Conservation (phyloP, 495 filamentous ascomycete genomes). For the Penicillium odoratum region DNA sequence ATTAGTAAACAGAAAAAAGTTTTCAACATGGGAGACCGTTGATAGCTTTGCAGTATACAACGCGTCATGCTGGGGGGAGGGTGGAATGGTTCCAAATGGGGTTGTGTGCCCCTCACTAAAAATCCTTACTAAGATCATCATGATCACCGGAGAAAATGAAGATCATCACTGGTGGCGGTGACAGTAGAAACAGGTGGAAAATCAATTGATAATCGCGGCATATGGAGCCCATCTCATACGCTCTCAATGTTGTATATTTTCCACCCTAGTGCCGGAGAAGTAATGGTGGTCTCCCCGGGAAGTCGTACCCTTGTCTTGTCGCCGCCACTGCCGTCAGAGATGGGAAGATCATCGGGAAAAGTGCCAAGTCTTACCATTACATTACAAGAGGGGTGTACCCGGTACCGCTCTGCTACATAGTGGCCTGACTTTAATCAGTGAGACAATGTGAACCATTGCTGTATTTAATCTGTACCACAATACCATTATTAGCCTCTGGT, state of each 20-base stretch:
- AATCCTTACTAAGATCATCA: conserved; percentile 5
- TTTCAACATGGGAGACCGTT: background rate
- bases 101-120: conserved; percentile 9
- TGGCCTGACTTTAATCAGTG: background rate
- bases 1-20: too few species aligned
- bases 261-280: background rate
- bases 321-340: conserved; percentile 33
- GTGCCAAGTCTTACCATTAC: background rate
- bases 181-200: conserved; percentile 28
- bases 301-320: conserved; percentile 14
- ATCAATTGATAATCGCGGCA: conserved; percentile 20
- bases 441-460: background rate
- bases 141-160: conserved; percentile 18
- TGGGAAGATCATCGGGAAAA: conserved; percentile 27
- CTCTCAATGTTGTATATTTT: background rate
- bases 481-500: background rate
- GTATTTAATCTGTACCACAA: background rate
- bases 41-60: background rate
- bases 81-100: background rate
- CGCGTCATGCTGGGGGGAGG: conserved; percentile 2
- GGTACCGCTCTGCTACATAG: conserved; percentile 5
- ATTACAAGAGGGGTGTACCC: conserved; percentile 1
- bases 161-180: conserved; percentile 18
- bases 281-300: conserved; percentile 10
- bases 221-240: conserved; percentile 1